Conservation (phyloP, 2,329 filamentous ascomycete species). For the Torrubiellomyces zombiae region DNA sequence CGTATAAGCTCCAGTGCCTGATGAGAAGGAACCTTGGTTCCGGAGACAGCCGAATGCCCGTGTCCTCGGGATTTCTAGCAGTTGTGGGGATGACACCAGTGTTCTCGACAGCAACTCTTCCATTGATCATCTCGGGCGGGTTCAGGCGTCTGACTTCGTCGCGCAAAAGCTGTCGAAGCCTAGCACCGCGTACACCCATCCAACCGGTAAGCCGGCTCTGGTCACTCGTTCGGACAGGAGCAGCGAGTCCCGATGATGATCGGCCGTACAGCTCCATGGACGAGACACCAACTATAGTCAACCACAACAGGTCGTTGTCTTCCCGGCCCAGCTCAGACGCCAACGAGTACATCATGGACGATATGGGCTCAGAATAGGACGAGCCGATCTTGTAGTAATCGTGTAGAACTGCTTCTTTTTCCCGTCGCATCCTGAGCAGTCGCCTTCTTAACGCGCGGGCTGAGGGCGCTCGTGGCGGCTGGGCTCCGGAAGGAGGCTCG, state of each 20-base stretch:
- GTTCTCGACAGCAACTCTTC: constrained; percentile 45
- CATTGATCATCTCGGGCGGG: constrained; percentile 51
- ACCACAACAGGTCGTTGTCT: constrained; percentile 91
- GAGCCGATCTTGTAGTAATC: constrained; percentile 76
- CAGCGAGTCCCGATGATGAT: constrained; percentile 62
- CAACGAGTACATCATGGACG: constrained; percentile 84
- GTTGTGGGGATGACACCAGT: constrained; percentile 79
- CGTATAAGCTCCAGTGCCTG: constrained; percentile 92
- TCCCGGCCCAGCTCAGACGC: constrained; percentile 90
- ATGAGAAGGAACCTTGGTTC: constrained; percentile 88
- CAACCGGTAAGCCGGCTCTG: constrained; percentile 48
- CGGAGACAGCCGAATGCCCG: constrained; percentile 77
- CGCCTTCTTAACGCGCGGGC: constrained; percentile 55
- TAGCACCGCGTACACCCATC: constrained; percentile 67
- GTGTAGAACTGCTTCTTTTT: constrained; percentile 61
- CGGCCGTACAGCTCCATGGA: constrained; percentile 84
- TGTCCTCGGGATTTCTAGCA: constrained; percentile 77
- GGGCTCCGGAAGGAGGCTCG: constrained; percentile 40
- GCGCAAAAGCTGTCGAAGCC: constrained; percentile 69
- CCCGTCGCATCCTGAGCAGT: constrained; percentile 56
- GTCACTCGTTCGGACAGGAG: constrained; percentile 37
- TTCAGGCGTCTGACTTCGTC: constrained; percentile 93
- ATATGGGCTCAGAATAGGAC: constrained; percentile 88
- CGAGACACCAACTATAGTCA: constrained; percentile 87
- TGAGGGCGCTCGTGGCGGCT: constrained; percentile 46